Conservation (phyloP, 768 basidiomycete genomes). For the Ephemerocybe angulata region DNA sequence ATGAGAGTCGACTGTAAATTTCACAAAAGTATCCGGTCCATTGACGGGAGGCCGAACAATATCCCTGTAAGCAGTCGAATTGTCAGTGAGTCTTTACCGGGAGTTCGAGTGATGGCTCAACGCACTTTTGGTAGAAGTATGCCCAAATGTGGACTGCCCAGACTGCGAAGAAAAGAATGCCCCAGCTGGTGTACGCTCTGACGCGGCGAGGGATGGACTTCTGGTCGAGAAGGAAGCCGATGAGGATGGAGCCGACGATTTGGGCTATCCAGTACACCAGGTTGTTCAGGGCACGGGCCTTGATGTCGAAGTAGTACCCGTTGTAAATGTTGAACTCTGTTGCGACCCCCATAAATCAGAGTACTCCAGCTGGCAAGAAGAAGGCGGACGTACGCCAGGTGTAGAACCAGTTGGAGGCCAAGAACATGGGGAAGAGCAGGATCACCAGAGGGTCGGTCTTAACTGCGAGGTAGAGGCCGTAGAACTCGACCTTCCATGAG, state of each 20-base stretch:
- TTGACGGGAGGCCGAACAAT: constrained; percentile 36
- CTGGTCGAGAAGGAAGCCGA: constrained; percentile 67
- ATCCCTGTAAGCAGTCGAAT: constrained; percentile 22
- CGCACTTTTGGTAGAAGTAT: constrained; percentile 70
- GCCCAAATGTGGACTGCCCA: constrained; percentile 74
- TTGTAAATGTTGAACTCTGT: constrained; percentile 80
- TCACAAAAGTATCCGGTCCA: background rate
- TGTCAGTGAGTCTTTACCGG: no score
- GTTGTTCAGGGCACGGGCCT: constrained; percentile 72
- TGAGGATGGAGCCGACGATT: constrained; percentile 68
- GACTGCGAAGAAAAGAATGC: constrained; percentile 55
- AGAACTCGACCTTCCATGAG: constrained; percentile 74
- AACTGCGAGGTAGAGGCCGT: constrained; percentile 64
- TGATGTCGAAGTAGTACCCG: constrained; percentile 75
- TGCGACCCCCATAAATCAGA: constrained; percentile 7
- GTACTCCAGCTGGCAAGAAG: background rate
- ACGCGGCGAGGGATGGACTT: constrained; percentile 52
- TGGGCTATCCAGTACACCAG: constrained; percentile 79
- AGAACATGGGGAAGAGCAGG: constrained; percentile 82
- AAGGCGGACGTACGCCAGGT: constrained; percentile 66
- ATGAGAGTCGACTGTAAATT: constrained; percentile 56
- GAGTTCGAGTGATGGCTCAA: constrained; percentile 3
- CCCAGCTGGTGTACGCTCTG: constrained; percentile 72
- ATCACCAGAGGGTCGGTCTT: constrained; percentile 69
- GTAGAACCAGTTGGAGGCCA: constrained; percentile 83